Base-by-base conservation (phyloP, 2,329 filamentous ascomycete species). In the Fusarium setosum region DNA sequence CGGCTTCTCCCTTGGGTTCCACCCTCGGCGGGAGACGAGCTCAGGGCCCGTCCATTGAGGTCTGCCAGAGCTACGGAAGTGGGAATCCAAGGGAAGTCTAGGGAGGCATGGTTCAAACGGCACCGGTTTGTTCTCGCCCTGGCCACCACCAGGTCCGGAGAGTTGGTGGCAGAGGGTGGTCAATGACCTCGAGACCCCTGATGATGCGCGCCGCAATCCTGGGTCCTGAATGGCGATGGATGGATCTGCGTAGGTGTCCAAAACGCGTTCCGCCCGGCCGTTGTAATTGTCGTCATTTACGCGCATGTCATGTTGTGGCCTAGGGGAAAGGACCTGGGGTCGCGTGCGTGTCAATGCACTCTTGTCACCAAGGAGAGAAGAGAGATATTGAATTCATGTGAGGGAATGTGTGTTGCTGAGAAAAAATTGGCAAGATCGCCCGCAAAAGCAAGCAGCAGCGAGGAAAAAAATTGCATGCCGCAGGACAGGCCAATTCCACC, bases 101-200 rank as follows among this genome's bases (percentile, higher is more conserved):
- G 64, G 67, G 63, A 66, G 64, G 45, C 53, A 34, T 51, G 57
- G 35, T 52, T n/a, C 34, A 53, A 59, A 50, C 49, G 44, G 57
- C 58, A 72, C 74, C 73, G 74, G 73, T 75, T 75, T 75, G 65
- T 76, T 75, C 73, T 75, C 74, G 74, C 71, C 63, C 56, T 56
- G 53, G 63, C 67, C 72, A 65, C 59, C 64, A 69, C 58, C 45
- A 65, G 59, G 44, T 35, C 55, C 52, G 44, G 26, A 67, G 53
- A 65, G 59, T 61, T 67, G 56, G 63, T 63, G 49, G 55, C 18
- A 52, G 41, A 42, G 49, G 57, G 53, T 65, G 63, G 59, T 65
- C 52, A 50, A 59, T 61, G 59, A 54, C 59, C 52, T 55, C 48
- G 42, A 60, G 63, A 62, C 66, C 63, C 61, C 59, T 67, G 60